Evolutionary conservation across 768 basidiomycete genomes (phyloP), one percentile per base, ranked within the genome.

Genomic region (Pleurotus pulmonarius): DNA sequence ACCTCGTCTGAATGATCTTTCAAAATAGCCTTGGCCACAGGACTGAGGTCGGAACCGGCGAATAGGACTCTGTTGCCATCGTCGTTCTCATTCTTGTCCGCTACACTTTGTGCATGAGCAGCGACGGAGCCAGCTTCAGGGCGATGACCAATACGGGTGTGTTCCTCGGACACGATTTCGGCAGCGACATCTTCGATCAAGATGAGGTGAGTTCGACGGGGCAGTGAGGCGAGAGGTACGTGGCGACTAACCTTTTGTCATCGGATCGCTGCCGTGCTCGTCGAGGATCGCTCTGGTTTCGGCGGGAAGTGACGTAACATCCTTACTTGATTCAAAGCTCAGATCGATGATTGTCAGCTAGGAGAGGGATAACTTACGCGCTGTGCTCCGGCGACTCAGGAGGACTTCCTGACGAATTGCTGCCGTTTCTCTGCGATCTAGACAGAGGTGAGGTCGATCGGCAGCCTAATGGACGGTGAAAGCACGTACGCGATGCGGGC

Each of bases 401-500:
- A 3, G 29, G 29, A 34, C 29, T 34, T 34, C 11, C 29, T 11
- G 29, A 34, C 9, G 29, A 34, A 34, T 34, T 34, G 29, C 29
- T 34, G 29, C 29, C 29, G 29, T 11, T 34, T 34, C 29, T 34
- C 9, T 34, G 29, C 29, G 29, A 34, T 8, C 29, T 34, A 3
- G 9, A 11, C 29, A 34, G 29, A 34, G 29, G 29, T 34, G 29
- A 34, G 29, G 9, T 34, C 11, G 2, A 34, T 11, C 29, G 0
- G 1, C 29, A 11, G 3, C 9, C 8, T 3, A 34, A 34, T 8
- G 29, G 11, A 34, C 29, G 2, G 5, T 44, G 38, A 15, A 18
- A 55, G 11, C 38, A 58, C 62, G 9, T 52, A 57, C 58, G 62
- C 58, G 13, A 63, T 63, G 34, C 60, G 60, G 6, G 60, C 62